phyloP scores from a whole-genome alignment of 352 stramenopile genomes.

The Pythium volutum region DNA sequence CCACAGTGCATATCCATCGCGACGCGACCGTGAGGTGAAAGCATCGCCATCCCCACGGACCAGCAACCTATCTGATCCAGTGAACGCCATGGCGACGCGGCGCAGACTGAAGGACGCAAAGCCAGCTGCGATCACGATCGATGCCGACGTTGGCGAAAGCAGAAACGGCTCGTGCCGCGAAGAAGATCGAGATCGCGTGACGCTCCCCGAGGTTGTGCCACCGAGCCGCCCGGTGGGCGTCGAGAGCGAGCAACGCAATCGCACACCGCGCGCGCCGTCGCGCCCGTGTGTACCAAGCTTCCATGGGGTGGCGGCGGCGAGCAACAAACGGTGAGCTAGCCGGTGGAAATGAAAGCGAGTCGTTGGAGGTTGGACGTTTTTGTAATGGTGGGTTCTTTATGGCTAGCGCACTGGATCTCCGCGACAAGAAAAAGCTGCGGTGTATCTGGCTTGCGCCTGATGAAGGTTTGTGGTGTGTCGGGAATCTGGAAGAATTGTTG shows the following conservation, averaged over 20 bases:
- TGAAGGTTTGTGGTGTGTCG: slow-evolving; percentile 36
- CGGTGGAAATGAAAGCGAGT: not conserved
- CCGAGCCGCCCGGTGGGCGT: not conserved
- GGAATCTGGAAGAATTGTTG: not conserved
- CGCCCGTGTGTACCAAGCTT: slow-evolving; percentile 11
- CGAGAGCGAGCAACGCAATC: slow-evolving; percentile 16
- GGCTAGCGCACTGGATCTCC: slow-evolving; percentile 41
- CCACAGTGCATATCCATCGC: no score
- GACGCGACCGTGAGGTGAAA: not conserved
- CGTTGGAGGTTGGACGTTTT: not conserved
- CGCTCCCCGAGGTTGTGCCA: slow-evolving; percentile 10
- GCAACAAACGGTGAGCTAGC: slow-evolving; percentile 4
- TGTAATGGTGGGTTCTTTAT: not conserved
- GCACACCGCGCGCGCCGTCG: slow-evolving; percentile 9
- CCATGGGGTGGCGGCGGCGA: not conserved
- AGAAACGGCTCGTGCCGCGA: not conserved
- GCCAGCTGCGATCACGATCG: slow-evolving; percentile 4
- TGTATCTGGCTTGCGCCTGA: slow-evolving; percentile 67
- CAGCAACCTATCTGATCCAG: no score
- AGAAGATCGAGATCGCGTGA: slow-evolving; percentile 1
- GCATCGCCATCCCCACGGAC: no score
- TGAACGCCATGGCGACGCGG: slow-evolving; percentile 14
- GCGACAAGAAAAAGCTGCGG: slow-evolving; percentile 64
- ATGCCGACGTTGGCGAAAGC: not conserved
- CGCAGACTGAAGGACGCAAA: slow-evolving; percentile 12